phyloP scores from a whole-genome alignment of 371 early-diverging fungal genomes.

The Neoconidiobolus thromboides region DNA sequence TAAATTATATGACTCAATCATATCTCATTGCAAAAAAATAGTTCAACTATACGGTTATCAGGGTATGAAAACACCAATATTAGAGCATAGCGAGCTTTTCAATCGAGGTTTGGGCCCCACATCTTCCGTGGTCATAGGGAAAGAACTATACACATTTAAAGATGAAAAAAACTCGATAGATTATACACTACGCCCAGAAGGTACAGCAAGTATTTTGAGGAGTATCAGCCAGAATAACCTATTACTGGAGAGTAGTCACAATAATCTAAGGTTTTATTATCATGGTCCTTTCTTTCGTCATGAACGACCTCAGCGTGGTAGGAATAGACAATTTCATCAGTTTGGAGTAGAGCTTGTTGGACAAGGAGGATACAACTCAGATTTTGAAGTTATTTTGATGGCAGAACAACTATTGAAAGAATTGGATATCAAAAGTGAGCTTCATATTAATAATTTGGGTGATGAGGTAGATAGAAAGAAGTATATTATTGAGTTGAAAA shows the following conservation, averaged over 20 bases:
- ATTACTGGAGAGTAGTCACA: constrained; percentile 12
- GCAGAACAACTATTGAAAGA: constrained; percentile 21
- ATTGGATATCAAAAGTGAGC: constrained; percentile 11
- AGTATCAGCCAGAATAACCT: constrained; percentile 27
- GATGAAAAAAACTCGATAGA: constrained; percentile 22
- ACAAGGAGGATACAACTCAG: constrained; percentile 19
- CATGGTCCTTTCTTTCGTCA: constrained; percentile 42
- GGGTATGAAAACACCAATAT: constrained; percentile 27
- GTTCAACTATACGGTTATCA: background rate
- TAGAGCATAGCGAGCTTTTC: constrained; percentile 36
- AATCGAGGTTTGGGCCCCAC: constrained; percentile 29
- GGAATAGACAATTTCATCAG: constrained; percentile 47
- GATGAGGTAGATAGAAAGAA: constrained; percentile 18
- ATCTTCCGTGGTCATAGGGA: constrained; percentile 38
- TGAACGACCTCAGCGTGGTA: constrained; percentile 41
- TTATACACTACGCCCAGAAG: constrained; percentile 41
- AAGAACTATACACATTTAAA: constrained; percentile 35
- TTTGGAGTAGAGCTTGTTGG: constrained; percentile 37
- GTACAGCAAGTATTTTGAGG: constrained; percentile 21
- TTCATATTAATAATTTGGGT: constrained; percentile 34
- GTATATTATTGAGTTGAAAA: constrained; percentile 18
- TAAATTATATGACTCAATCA: background rate
- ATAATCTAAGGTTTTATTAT: constrained; percentile 25
- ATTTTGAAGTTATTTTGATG: constrained; percentile 30
- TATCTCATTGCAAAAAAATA: background rate